Evolutionary conservation across 257 asterid species (phyloP), one percentile per base, ranked within the genome.

Genomic region (Schizonepeta tenuifolia): DNA sequence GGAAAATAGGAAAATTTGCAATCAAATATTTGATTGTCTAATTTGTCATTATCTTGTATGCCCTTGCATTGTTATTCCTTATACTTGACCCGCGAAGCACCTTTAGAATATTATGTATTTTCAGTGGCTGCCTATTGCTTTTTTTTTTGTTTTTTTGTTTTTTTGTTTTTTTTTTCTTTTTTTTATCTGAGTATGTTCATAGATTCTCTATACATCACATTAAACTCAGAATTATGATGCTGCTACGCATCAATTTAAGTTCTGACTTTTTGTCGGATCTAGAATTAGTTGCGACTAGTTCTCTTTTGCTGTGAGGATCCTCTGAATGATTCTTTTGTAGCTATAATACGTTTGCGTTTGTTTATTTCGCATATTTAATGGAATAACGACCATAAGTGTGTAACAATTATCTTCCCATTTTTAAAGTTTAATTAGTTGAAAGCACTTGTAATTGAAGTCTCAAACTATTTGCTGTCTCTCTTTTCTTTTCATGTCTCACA

Each of bases 401-500:
- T 24, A 26, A 11, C n/a, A 12, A n/a, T 11, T n/a, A n/a, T 36
- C 49, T 75, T 22, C 54, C 26, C 15, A 0, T 12, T 1, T 14
- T 58, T 1, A 41, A 41, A 56, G 57, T 64, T 71, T 49, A 70
- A 10, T 62, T 68, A 41, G 55, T n/a, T 22, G 46, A 41, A 21
- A 20, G 35, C 50, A 47, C 65, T 10, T 49, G 31, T 20, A 15
- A 47, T 33, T 70, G 44, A 18, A 15, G 24, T 57, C 38, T 73
- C 66, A 38, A 40, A 53, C 51, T 41, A 43, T 73, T 7, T 22
- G 2, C 77, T 43, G 3, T 22, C 5, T 68, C n/a, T 1, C 15
- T 75, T 38, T 56, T 51, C 28, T 74, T 66, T 57, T 21, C 51
- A 28, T 56, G 11, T 54, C 67, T 43, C 77, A 33, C 87, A 93